Base-by-base conservation (phyloP, 768 basidiomycete species). In the Cystobasidiopsis lactophilus region DNA sequence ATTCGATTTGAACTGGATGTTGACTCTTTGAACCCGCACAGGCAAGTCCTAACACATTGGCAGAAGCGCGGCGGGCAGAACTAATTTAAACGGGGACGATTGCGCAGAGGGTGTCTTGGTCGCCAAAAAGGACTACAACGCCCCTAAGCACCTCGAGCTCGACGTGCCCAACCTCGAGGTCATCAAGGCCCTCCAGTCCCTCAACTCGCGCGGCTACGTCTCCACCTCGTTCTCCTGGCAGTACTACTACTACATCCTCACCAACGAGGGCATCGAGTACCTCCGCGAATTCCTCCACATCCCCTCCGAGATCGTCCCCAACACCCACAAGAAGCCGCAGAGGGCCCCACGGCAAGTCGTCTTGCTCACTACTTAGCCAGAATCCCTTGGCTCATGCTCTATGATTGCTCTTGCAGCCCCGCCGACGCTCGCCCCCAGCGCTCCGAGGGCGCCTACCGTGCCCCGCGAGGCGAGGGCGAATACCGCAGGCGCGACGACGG, bases 181-280 rank as follows among this genome's bases (percentile, higher is more conserved):
- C 61, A 77, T 78, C 74, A 78, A 78, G 73, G 75, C 75, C 54
- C 74, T 75, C 71, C 76, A 77, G 67, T 74, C 73, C 60, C 69
- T 78, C 50, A 78, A 75, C 59, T 77, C 76, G 52, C 72, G 70
- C 63, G 89, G 91, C 52, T 78, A 73, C 69, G 86, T 96, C 73
- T 95, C 95, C 78, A 98, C 93, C 61, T 91, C 86, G 67, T 96
- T 96, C 75, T 86, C 82, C 46, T 98, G 93, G 93, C 88, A 95
- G 66, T 93, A 78, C 75, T 98, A 93, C 72, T 98, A 96, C 69
- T 98, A 96, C 72, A 76, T 78, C 65, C 75, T 98, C 65, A 98
- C 89, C 62, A 80, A 85, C 50, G 93, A 96, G 69, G 93, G 93
- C 65, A 80, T 96, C 59, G 86, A 91, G 62, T 91, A 82, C 72